phyloP scores from a whole-genome alignment of 768 basidiomycete genomes.

The Boletus coccyginus region DNA sequence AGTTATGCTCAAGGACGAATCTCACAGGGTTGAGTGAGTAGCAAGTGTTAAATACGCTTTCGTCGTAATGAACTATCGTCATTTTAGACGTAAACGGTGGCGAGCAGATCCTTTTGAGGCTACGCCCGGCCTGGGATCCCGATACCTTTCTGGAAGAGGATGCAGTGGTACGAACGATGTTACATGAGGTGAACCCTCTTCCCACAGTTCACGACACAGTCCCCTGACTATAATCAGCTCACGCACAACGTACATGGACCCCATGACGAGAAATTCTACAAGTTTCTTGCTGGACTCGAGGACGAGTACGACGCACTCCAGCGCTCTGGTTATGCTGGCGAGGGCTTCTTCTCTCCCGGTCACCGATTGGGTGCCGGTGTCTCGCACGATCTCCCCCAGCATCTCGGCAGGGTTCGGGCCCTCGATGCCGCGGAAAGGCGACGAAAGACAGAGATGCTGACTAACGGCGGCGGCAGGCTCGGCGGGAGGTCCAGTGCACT shows the following conservation, averaged over 20 bases:
- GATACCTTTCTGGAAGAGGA: slow-evolving; percentile 75
- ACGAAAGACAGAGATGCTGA: slow-evolving; percentile 39
- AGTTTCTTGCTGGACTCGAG: slow-evolving; percentile 66
- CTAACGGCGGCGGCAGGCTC: slow-evolving; percentile 57
- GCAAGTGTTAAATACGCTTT: background rate
- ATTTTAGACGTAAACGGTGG: slow-evolving; percentile 71
- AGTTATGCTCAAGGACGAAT: slow-evolving; percentile 6
- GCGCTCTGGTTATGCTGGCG: slow-evolving; percentile 81
- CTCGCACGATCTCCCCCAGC: slow-evolving; percentile 65
- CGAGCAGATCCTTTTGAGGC: slow-evolving; percentile 75
- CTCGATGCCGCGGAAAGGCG: slow-evolving; percentile 81
- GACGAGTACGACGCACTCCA: slow-evolving; percentile 83
- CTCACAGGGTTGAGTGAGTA: slow-evolving; percentile 38
- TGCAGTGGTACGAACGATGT: slow-evolving; percentile 77
- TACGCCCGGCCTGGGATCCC: slow-evolving; percentile 67
- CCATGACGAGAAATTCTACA: slow-evolving; percentile 84
- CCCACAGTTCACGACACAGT: too few species aligned
- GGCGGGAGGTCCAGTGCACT: slow-evolving; percentile 48
- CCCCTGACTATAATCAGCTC: slow-evolving; percentile 46
- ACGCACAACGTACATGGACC: slow-evolving; percentile 88
- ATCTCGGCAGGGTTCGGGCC: slow-evolving; percentile 64
- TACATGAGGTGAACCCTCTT: slow-evolving; percentile 68
- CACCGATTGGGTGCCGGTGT: slow-evolving; percentile 62
- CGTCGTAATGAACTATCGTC: background rate
- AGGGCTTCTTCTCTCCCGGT: slow-evolving; percentile 86